Percentiles rank a stretch among this genome's conserved stretches.
These are phyloP conservation scores for Penicillium flavigenum DNA, from an alignment of 495 filamentous ascomycete genomes.

Conservation along the genomic window DNA sequence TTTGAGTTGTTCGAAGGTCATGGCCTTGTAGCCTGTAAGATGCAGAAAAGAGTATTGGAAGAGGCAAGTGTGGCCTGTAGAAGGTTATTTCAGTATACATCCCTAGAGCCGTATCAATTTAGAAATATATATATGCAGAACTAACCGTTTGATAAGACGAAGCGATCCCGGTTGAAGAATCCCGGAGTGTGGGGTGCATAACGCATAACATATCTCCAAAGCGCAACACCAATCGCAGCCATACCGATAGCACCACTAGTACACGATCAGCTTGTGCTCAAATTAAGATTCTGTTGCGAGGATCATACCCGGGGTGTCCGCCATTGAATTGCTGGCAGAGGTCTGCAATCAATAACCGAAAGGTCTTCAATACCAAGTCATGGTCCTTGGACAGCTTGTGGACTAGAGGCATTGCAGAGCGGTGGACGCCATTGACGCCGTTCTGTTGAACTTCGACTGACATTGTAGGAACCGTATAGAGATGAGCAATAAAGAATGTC, in stretches of 20 bases:
- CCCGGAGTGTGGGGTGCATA: conserved; percentile 92
- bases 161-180: conserved; percentile 88
- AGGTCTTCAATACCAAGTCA: conserved; percentile 50
- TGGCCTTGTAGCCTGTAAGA: conserved; percentile 56
- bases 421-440: conserved; percentile 18
- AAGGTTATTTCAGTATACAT: not conserved
- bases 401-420: conserved; percentile 25
- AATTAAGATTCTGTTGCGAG: not conserved
- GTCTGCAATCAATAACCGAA: conserved; percentile 56
- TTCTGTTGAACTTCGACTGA: conserved; percentile 10
- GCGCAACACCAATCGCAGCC: conserved; percentile 84
- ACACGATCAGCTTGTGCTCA: conserved; percentile 5
- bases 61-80: conserved; percentile 54
- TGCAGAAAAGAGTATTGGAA: conserved; percentile 61
- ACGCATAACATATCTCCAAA: conserved; percentile 88
- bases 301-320: conserved; percentile 55
- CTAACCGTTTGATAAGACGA: conserved; percentile 67
- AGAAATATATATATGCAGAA: not conserved
- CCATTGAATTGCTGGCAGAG: conserved; percentile 59
- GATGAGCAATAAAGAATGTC: not conserved
- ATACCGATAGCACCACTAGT: conserved; percentile 75
- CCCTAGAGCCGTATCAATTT: too few relatives aligned
- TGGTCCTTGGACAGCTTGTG: conserved; percentile 35
- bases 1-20: conserved; percentile 60
- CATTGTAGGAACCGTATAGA: not conserved